Evolutionary conservation across 768 basidiomycete species (phyloP).

Genomic region (Myochromella boudieri): DNA sequence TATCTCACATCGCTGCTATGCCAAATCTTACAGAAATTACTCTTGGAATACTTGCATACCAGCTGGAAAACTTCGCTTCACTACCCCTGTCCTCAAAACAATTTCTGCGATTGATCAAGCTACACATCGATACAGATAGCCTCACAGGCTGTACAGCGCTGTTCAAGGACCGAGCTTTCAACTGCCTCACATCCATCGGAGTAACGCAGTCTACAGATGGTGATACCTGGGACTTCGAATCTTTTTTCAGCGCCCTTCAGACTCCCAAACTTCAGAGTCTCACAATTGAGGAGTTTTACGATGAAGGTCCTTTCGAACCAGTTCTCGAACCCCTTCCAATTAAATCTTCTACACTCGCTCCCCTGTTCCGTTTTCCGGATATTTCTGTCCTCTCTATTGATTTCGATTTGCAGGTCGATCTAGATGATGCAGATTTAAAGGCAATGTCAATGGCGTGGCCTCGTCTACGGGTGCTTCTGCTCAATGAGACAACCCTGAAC

Average conservation of each 20-base stretch:
- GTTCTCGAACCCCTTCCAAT: neutral
- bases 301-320: neutral
- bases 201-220: neutral
- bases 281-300: neutral
- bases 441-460: slow-evolving; percentile 3
- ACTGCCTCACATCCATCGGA: neutral
- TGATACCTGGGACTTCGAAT: neutral
- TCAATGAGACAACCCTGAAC: slow-evolving; percentile 50
- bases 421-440: neutral
- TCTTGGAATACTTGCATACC: slow-evolving; percentile 2
- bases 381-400: neutral
- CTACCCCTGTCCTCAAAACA: neutral
- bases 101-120: neutral
- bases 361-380: neutral
- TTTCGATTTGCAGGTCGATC: neutral
- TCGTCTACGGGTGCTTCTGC: slow-evolving; percentile 38
- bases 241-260: neutral
- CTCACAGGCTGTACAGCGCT: neutral
- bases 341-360: neutral
- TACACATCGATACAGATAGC: neutral
- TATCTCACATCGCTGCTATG: slow-evolving; percentile 3
- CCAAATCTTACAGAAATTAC: slow-evolving; percentile 1
- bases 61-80: slow-evolving; percentile 2
- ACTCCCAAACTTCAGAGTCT: neutral
- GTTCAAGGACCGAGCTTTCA: neutral